Percentiles rank a stretch among this genome's conserved stretches.
phyloP scores from a whole-genome alignment of 768 basidiomycete species.

The Auricularia heimuer region DNA sequence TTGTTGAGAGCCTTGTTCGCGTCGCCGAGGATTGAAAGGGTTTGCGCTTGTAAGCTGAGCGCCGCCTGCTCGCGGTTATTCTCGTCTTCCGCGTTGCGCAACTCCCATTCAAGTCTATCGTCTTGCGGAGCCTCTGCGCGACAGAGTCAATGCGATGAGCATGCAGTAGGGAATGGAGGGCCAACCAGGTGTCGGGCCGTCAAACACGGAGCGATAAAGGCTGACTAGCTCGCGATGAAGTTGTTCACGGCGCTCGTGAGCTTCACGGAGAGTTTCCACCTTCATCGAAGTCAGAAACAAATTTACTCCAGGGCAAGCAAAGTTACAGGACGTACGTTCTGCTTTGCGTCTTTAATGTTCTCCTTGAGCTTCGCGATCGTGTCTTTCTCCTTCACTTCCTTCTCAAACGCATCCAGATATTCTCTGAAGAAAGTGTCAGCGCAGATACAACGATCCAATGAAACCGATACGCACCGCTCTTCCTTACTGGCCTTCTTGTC shows the following conservation, averaged over 20 bases:
- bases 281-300: background rate
- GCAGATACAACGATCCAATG: background rate
- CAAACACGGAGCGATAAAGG: background rate
- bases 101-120: background rate
- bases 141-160: background rate
- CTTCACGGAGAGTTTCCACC: background rate
- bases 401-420: background rate
- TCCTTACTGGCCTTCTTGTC: background rate
- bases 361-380: background rate
- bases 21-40: background rate
- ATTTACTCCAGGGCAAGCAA: background rate
- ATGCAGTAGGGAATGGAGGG: background rate
- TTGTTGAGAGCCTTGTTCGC: background rate
- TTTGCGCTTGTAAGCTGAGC: background rate
- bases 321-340: background rate
- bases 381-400: background rate
- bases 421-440: background rate
- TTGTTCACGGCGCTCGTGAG: background rate
- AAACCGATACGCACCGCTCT: background rate
- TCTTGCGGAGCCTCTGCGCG: background rate
- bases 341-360: background rate
- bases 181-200: background rate
- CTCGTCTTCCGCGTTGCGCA: background rate
- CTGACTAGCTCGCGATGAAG: background rate
- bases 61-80: background rate